phyloP scores from a whole-genome alignment of 2,329 filamentous ascomycete species.

The Pseudovirgaria hyperparasitica region DNA sequence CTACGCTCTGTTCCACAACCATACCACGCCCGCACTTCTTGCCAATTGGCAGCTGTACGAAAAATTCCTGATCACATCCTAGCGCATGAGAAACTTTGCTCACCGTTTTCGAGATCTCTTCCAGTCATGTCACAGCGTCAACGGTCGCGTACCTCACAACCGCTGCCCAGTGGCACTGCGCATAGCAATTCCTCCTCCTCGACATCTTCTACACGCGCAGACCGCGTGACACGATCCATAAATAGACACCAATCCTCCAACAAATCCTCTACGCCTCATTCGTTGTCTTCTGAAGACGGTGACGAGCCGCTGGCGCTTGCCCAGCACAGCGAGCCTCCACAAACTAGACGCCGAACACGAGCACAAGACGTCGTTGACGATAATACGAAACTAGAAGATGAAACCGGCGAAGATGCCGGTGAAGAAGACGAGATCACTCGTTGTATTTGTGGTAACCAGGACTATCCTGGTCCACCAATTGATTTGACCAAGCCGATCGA shows the following conservation, averaged over 20 bases:
- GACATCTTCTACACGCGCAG: conserved; percentile 57
- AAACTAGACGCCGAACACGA: conserved; percentile 68
- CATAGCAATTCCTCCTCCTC: conserved; percentile 67
- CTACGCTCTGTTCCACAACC: too few relatives aligned
- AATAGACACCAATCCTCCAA: conserved; percentile 60
- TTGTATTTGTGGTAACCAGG: conserved; percentile 87
- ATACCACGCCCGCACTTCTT: too few relatives aligned
- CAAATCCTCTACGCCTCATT: conserved; percentile 63
- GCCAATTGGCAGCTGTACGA: too few relatives aligned
- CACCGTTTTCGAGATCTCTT: too few relatives aligned
- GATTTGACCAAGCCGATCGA: conserved; percentile 41
- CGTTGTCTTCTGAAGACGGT: conserved; percentile 55
- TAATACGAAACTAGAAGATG: conserved; percentile 36
- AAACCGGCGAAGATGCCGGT: conserved; percentile 48
- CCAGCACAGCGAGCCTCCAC: conserved; percentile 48
- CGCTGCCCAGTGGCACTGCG: conserved; percentile 51
- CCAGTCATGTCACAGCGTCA: conserved; percentile 58
- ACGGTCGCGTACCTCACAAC: conserved; percentile 70
- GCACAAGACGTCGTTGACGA: conserved; percentile 49
- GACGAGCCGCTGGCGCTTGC: conserved; percentile 44
- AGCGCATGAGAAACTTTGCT: too few relatives aligned
- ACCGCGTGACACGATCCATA: conserved; percentile 60
- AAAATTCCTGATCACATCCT: too few relatives aligned
- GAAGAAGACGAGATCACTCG: conserved; percentile 80
- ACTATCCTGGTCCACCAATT: conserved; percentile 71